Percentiles rank a stretch among this genome's conserved stretches.
Evolutionary conservation across 1,139 yeast genomes (phyloP).

Genomic region (Scheffersomyces illinoinensis): DNA sequence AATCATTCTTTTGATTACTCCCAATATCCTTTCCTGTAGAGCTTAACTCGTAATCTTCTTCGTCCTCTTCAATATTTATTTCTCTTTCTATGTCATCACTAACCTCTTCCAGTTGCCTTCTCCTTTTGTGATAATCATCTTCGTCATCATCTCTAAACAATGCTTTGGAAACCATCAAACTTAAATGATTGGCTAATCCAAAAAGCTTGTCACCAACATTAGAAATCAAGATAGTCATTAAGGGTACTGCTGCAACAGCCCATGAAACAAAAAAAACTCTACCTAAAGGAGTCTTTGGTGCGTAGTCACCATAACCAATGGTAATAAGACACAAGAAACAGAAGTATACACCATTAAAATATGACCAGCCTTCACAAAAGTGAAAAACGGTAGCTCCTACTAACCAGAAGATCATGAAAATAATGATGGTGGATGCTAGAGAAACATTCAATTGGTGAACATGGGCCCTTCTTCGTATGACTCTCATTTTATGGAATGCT

Average conservation of each 20-base stretch:
- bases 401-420: conserved; percentile 64
- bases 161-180: not conserved
- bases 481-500: conserved; percentile 56
- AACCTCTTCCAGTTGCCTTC: not conserved
- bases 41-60: conserved; percentile 8
- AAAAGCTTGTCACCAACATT: conserved; percentile 67
- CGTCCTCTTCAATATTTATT: conserved; percentile 1
- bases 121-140: not conserved
- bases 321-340: conserved; percentile 74
- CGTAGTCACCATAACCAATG: conserved; percentile 80
- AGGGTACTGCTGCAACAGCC: conserved; percentile 81
- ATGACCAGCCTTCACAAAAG: conserved; percentile 64
- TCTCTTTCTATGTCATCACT: not conserved
- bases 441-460: conserved; percentile 30
- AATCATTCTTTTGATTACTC: not conserved
- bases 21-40: not conserved
- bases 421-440: conserved; percentile 38
- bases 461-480: conserved; percentile 42
- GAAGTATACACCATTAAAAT: conserved; percentile 69
- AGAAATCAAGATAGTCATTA: conserved; percentile 81
- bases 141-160: conserved; percentile 1
- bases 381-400: conserved; percentile 69
- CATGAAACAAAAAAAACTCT: conserved; percentile 72
- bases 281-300: conserved; percentile 65
- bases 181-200: conserved; percentile 20